These are phyloP conservation scores for Lachnellula subtilissima DNA, from an alignment of 2,329 filamentous ascomycete species.

Conservation along the genomic window DNA sequence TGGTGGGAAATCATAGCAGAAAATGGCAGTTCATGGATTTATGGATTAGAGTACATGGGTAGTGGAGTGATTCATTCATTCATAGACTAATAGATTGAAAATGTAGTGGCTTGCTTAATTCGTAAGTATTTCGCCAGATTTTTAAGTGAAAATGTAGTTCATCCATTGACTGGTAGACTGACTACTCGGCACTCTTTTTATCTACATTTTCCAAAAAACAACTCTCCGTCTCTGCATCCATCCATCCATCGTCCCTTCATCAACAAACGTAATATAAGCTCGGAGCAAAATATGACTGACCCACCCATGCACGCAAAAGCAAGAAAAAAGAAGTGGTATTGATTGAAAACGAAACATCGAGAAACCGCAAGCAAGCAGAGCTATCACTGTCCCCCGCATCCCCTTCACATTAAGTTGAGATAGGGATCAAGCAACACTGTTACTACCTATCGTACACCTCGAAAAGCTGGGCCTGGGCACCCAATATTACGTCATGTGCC, in stretches of 20 bases:
- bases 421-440: constrained; percentile 6
- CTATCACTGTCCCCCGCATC: not conserved
- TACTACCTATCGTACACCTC: constrained; percentile 24
- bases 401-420: constrained; percentile 3
- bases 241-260: not conserved
- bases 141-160: not conserved
- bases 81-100: no score
- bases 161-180: not conserved
- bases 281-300: not conserved
- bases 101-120: no score
- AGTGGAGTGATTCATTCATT: not conserved
- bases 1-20: no score
- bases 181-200: not conserved
- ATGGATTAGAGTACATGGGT: not conserved
- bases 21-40: no score
- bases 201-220: constrained; percentile 3
- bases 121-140: no score
- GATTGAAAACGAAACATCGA: not conserved
- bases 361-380: not conserved
- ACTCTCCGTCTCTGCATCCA: not conserved
- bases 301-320: constrained; percentile 1
- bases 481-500: constrained; percentile 7
- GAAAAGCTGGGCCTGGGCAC: constrained; percentile 7
- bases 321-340: constrained; percentile 3
- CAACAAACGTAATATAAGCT: not conserved